phyloP scores from a whole-genome alignment of 768 basidiomycete species.

The Serendipita indica region DNA sequence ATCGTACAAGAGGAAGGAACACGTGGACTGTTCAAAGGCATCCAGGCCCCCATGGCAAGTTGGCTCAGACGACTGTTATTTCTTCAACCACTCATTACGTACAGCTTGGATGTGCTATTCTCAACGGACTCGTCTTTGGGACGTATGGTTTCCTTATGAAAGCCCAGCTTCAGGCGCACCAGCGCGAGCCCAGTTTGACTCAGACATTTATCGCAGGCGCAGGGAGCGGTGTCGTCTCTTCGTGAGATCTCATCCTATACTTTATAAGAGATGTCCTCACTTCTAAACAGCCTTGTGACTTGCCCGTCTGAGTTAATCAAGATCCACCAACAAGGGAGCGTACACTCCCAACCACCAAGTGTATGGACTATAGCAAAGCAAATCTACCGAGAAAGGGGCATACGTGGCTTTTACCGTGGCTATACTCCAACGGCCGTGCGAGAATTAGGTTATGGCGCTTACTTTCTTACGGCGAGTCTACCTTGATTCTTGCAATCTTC shows the following conservation, averaged over 20 bases:
- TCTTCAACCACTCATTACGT: neutral
- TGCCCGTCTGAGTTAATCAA: constrained; percentile 81
- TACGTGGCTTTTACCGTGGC: constrained; percentile 64
- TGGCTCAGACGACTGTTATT: neutral
- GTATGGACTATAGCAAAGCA: constrained; percentile 38
- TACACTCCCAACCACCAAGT: constrained; percentile 26
- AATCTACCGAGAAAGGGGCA: constrained; percentile 41
- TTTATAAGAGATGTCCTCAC: too few relatives aligned
- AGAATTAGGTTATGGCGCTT: constrained; percentile 73
- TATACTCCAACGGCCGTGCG: constrained; percentile 55
- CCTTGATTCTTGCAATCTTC: constrained; percentile 9
- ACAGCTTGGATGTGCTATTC: constrained; percentile 52
- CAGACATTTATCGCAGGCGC: constrained; percentile 70
- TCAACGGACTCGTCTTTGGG: constrained; percentile 80
- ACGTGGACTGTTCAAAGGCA: constrained; percentile 56
- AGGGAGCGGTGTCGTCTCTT: constrained; percentile 62
- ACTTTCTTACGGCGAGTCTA: constrained; percentile 58
- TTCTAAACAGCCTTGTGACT: constrained; percentile 56
- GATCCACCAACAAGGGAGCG: constrained; percentile 58
- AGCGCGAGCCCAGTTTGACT: constrained; percentile 42
- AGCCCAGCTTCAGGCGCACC: constrained; percentile 36
- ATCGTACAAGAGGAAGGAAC: constrained; percentile 60
- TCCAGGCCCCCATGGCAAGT: constrained; percentile 65
- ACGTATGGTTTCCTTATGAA: constrained; percentile 70
- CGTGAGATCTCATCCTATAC: constrained; percentile 42